Base-by-base conservation (phyloP, 768 basidiomycete genomes). In the Krasilnikovozyma curviuscula region DNA sequence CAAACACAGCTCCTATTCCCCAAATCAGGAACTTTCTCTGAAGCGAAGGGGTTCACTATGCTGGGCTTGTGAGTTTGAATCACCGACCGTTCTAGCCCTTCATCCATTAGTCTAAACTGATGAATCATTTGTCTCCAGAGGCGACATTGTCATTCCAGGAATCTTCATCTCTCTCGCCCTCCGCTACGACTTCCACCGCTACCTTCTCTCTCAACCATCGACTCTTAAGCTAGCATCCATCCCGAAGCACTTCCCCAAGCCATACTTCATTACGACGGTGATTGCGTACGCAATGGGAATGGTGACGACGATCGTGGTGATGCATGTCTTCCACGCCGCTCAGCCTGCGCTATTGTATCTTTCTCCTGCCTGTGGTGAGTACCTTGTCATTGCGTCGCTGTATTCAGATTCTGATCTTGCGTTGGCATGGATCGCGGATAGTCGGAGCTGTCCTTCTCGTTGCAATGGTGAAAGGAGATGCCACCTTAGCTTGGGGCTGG, bases 341-440 rank as follows among this genome's bases (percentile, higher is more conserved):
- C 91, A 98, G 57, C 91, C 91, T 1, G 91, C 91, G 2, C 66
- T 98, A 46, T 68, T 98, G 38, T 98, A 95, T 65, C 72, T 98
- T 53, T 81, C 80, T 34, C 63, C 63, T 0, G 61, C 63, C 7
- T 64, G 61, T 44, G 56, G 64, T 64, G 38, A 57, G 63, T 62
- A 16, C 4, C 14, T 7, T 12, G 38, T 5, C 37, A 19, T 21
- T 19, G 34, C n/a, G 21, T 21, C 23, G 25, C 23, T 7, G 24
- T 44, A 24, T 18, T 18, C 27, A 16, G 13, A 16, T 42, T 4
- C 30, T 50, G 24, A 18, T 31, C 21, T 41, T 44, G 45, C 19
- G 34, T 48, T 18, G 39, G 19, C 1, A 31, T 40, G 40, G 48
- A 40, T 32, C 52, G 49, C 45, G 23, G 29, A 16, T 47, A 62